A percentile compares a stretch with the other conserved stretches of the same genome.
These are phyloP conservation scores for Solanum bulbocastanum DNA, from an alignment of 257 asterid species.

Conservation along the genomic window DNA sequence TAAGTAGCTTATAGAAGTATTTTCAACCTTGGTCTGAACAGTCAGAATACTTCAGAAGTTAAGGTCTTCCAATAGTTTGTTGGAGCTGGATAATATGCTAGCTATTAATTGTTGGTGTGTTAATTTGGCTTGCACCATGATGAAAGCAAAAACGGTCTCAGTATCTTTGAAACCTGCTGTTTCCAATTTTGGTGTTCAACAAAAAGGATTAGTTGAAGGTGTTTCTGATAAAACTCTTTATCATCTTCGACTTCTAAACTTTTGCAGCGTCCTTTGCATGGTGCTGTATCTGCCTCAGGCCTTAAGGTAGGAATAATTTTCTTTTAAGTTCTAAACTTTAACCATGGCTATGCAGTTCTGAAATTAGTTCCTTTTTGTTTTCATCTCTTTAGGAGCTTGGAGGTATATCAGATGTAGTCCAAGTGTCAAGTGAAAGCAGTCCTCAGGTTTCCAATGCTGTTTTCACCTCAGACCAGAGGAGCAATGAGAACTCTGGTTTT, in stretches of 20 bases:
- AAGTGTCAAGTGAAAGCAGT: constrained; percentile 14
- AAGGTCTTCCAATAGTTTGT: not conserved
- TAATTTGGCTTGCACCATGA: not conserved
- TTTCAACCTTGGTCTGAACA: not conserved
- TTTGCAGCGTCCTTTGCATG: constrained; percentile 24
- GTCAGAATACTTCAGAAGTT: not conserved
- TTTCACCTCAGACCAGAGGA: constrained; percentile 21
- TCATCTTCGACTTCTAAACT: not conserved
- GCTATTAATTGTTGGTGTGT: not conserved
- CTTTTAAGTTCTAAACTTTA: not conserved
- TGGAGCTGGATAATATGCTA: not conserved
- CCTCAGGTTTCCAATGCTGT: constrained; percentile 14
- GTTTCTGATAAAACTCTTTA: not conserved
- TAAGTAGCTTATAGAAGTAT: not conserved
- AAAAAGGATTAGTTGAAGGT: not conserved
- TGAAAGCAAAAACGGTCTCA: not conserved
- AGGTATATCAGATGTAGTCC: constrained; percentile 30
- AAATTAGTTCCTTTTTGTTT: not conserved
- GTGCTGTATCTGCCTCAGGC: constrained; percentile 38
- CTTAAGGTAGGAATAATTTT: constrained; percentile 40
- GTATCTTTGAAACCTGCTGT: not conserved
- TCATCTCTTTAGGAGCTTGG: constrained; percentile 22
- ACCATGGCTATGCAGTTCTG: not conserved
- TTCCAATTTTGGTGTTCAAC: not conserved
- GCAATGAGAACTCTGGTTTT: constrained; percentile 18